Conservation (phyloP, 2,329 filamentous ascomycete species). For the Nannizziopsis arthrosporioides region DNA sequence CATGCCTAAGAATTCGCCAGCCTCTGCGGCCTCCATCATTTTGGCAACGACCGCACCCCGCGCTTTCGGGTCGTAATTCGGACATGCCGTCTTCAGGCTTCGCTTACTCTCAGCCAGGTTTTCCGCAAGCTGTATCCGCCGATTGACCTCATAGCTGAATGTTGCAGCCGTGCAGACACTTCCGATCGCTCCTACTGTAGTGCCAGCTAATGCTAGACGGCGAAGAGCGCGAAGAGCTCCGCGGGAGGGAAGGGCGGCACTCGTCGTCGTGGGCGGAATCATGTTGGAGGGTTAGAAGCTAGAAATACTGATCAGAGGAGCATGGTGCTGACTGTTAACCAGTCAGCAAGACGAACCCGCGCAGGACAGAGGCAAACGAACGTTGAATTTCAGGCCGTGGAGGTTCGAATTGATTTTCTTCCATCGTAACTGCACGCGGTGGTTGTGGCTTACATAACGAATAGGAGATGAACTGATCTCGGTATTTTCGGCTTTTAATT, state of each 20-base stretch:
- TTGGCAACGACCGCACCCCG: conserved; percentile 27
- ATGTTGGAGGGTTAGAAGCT: conserved; percentile 5
- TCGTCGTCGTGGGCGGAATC: conserved; percentile 21
- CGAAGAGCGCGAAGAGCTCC: conserved; percentile 34
- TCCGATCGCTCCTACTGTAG: conserved; percentile 25
- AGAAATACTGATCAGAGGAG: neutral
- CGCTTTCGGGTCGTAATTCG: conserved; percentile 32
- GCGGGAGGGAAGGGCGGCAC: conserved; percentile 32
- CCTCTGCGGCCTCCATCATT: conserved; percentile 37
- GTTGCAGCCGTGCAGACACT: conserved; percentile 32
- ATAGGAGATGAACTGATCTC: neutral
- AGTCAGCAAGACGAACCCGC: neutral
- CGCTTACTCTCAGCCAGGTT: conserved; percentile 36
- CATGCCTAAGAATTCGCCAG: conserved; percentile 32
- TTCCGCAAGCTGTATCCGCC: conserved; percentile 32
- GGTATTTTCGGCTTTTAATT: neutral
- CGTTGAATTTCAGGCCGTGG: neutral
- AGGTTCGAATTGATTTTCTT: conserved; percentile 1
- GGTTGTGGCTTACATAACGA: neutral
- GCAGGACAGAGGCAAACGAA: neutral
- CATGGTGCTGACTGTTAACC: neutral
- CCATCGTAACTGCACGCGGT: no score
- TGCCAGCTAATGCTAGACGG: conserved; percentile 25
- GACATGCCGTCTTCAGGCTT: conserved; percentile 30
- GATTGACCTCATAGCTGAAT: conserved; percentile 34